Base-by-base conservation (phyloP, 2,329 filamentous ascomycete species). In the Hypoxylon sp. region DNA sequence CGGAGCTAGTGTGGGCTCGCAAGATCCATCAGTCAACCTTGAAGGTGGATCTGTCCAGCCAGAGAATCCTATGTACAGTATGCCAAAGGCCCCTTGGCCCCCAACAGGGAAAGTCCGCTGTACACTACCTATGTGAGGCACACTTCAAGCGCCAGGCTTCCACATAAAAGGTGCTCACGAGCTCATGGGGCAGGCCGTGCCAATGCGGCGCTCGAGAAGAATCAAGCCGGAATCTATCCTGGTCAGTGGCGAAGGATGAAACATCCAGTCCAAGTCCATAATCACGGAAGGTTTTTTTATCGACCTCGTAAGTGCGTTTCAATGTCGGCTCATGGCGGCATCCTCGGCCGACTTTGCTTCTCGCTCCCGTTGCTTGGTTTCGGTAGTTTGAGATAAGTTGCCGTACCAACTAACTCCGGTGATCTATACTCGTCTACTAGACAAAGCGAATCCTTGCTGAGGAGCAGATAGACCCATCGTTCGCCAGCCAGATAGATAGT, bases 261-360 rank as follows among this genome's bases (percentile, higher is more conserved):
- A 40, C 36, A 16, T 20, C 3, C 36, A 40, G 7, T 20, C 36
- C 36, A 40, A 18, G 36, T 20, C n/a, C 36, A n/a, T n/a, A n/a
- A n/a, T n/a, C n/a, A 40, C 51, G 40, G 52, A 55, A 55, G 52
- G 40, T 46, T 46, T 20, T n/a, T n/a, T 32, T 11, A 40, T 26
- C 8, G 22, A 36, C 28, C 16, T 46, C 52, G 52, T 18, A 36
- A 46, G 7, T 6, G 11, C 36, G 8, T 9, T 40, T 4, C 30
- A 33, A 33, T 33, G 2, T 33, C 9, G 16, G 36, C 8, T 40
- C 16, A 40, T 40, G 16, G 16, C 36, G 36, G 16, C 36, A 16
- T 40, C 36, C 36, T 40, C 36, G 36, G 36, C 36, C 36, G 16
- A 40, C 36, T 11, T 20, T 20, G 16, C n/a, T 38, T 30, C n/a